Evolutionary conservation across 306 rosid species (phyloP).

Genomic region (Vachellia collinsii): DNA sequence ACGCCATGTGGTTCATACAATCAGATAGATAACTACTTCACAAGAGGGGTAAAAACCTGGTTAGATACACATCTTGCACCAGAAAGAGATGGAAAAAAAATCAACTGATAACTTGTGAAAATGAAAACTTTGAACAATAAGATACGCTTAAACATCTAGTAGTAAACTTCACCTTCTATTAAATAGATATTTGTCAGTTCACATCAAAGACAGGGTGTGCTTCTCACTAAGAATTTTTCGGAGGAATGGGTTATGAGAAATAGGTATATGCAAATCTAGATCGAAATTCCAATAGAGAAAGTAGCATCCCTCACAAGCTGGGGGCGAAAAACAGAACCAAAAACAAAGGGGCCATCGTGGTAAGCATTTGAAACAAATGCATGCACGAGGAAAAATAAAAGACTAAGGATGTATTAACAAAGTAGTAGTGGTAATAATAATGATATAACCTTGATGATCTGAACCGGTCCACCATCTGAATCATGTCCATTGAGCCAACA

Average conservation of each 20-base stretch:
- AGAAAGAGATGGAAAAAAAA: not conserved
- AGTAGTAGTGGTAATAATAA: slow-evolving; percentile 41
- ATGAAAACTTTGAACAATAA: not conserved
- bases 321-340: slow-evolving; percentile 44
- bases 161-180: not conserved
- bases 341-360: slow-evolving; percentile 55
- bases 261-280: slow-evolving; percentile 21
- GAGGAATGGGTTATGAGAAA: not conserved
- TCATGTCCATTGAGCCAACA: slow-evolving; percentile 18
- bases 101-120: not conserved
- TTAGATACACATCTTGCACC: not conserved
- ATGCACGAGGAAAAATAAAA: slow-evolving; percentile 50
- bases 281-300: slow-evolving; percentile 47
- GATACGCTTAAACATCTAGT: not conserved
- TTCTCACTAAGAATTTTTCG: not conserved
- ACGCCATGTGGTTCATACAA: not conserved
- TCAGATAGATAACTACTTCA: not conserved
- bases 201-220: not conserved
- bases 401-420: slow-evolving; percentile 50
- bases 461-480: slow-evolving; percentile 47
- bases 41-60: not conserved
- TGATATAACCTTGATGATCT: slow-evolving; percentile 20
- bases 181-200: not conserved
- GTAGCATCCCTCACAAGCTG: slow-evolving; percentile 40
- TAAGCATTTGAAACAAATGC: slow-evolving; percentile 56